These are phyloP conservation scores for Geotrichum macrosporum DNA, from an alignment of 1,139 yeast genomes.

Conservation along the genomic window DNA sequence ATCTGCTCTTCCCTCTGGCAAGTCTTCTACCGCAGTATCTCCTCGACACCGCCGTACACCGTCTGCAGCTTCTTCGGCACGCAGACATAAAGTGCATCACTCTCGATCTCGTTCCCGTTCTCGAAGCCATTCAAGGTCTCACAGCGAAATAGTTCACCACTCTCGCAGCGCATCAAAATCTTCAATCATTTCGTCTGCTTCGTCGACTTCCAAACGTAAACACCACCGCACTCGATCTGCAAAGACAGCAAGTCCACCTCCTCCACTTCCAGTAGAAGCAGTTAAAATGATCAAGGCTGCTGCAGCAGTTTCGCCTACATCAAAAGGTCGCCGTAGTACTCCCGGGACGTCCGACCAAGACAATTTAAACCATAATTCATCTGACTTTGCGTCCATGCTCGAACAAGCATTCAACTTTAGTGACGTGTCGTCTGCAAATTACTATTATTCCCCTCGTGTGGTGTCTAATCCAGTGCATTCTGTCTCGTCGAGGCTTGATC, in stretches of 20 bases:
- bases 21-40: neutral
- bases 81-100: neutral
- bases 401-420: slow-evolving; percentile 21
- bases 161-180: slow-evolving; percentile 8
- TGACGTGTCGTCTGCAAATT: slow-evolving; percentile 1
- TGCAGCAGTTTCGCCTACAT: neutral
- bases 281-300: slow-evolving; percentile 15
- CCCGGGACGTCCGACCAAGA: no score
- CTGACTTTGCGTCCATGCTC: slow-evolving; percentile 21
- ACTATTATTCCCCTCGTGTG: slow-evolving; percentile 1
- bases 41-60: neutral
- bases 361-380: neutral
- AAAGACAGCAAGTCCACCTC: slow-evolving; percentile 13
- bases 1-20: neutral
- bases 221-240: slow-evolving; percentile 5
- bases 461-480: slow-evolving; percentile 4
- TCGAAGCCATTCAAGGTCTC: slow-evolving; percentile 14
- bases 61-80: slow-evolving; percentile 1
- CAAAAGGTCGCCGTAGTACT: no score
- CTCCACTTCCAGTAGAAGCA: slow-evolving; percentile 21
- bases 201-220: slow-evolving; percentile 9
- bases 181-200: slow-evolving; percentile 11
- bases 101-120: no score
- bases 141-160: slow-evolving; percentile 4
- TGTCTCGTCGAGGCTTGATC: no score